Percentiles rank a stretch among this genome's conserved stretches.
Conservation (phyloP, 768 basidiomycete genomes). For the Russula sp. region DNA sequence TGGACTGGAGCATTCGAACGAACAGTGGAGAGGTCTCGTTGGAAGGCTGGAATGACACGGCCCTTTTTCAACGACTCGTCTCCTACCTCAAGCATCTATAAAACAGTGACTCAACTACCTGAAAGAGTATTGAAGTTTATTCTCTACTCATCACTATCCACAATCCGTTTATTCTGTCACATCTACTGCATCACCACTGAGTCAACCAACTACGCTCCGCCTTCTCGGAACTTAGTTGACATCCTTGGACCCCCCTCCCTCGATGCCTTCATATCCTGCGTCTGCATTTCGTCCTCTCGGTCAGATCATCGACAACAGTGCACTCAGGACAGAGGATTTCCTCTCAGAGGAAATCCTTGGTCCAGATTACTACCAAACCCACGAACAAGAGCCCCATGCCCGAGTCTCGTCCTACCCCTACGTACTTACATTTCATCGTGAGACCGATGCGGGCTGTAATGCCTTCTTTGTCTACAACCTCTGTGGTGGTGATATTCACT, state of each 20-base stretch:
- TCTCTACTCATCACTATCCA: not conserved
- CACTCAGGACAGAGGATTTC: conserved; percentile 74
- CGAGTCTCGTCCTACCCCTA: conserved; percentile 65
- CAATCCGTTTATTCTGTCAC: not conserved
- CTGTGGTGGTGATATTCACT: conserved; percentile 11
- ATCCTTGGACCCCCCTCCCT: not conserved
- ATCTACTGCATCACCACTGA: too few relatives aligned
- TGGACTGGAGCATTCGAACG: too few relatives aligned
- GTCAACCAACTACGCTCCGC: not conserved
- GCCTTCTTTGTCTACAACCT: conserved; percentile 31
- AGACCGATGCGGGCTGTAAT: conserved; percentile 69
- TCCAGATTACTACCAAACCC: conserved; percentile 24
- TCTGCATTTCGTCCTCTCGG: not conserved
- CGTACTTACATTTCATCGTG: conserved; percentile 82
- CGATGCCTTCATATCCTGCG: conserved; percentile 3
- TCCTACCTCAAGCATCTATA: not conserved
- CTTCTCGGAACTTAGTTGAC: conserved; percentile 4
- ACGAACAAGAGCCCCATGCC: conserved; percentile 73
- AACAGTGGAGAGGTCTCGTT: too few relatives aligned
- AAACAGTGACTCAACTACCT: not conserved
- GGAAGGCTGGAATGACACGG: too few relatives aligned
- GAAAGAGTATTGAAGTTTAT: not conserved
- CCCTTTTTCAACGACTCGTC: too few relatives aligned
- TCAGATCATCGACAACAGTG: conserved; percentile 58
- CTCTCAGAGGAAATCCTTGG: conserved; percentile 56